Evolutionary conservation across 441 rosid species (phyloP).

Genomic region (Kokia cookei): DNA sequence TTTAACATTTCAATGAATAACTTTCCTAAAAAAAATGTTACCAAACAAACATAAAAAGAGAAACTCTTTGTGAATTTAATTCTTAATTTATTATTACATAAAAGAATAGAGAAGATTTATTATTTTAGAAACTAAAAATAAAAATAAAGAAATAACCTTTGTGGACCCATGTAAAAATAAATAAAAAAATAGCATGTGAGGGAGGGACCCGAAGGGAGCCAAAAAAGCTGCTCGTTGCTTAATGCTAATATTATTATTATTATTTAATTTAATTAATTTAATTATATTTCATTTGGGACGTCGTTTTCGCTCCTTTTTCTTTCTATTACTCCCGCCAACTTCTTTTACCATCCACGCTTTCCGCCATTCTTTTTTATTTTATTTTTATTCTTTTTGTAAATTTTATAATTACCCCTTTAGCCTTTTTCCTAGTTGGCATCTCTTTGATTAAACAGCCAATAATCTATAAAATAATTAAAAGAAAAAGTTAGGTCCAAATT

Average conservation of each 20-base stretch:
- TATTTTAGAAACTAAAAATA: background rate
- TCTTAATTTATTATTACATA: too few relatives aligned
- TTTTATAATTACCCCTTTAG: background rate
- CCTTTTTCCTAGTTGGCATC: background rate
- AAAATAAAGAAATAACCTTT: background rate
- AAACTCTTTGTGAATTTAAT: too few relatives aligned
- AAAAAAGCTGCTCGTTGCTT: background rate
- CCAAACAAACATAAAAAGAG: too few relatives aligned
- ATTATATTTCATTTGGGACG: background rate
- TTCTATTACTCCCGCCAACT: slow-evolving; percentile 5
- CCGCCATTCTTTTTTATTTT: background rate
- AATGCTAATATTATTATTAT: background rate
- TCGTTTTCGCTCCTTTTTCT: background rate
- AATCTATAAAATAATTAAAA: too few relatives aligned
- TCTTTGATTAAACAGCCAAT: background rate
- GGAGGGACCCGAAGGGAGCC: background rate
- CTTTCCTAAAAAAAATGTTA: too few relatives aligned
- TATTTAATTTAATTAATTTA: background rate
- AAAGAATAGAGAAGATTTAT: background rate
- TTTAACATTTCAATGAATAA: too few relatives aligned
- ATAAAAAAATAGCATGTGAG: background rate
- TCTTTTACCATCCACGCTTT: background rate
- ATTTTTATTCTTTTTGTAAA: background rate
- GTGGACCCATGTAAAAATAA: too few relatives aligned
- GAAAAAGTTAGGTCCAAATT: too few relatives aligned